phyloP scores from a whole-genome alignment of 2,329 filamentous ascomycete genomes.

The Aspergillus eucalypticola region DNA sequence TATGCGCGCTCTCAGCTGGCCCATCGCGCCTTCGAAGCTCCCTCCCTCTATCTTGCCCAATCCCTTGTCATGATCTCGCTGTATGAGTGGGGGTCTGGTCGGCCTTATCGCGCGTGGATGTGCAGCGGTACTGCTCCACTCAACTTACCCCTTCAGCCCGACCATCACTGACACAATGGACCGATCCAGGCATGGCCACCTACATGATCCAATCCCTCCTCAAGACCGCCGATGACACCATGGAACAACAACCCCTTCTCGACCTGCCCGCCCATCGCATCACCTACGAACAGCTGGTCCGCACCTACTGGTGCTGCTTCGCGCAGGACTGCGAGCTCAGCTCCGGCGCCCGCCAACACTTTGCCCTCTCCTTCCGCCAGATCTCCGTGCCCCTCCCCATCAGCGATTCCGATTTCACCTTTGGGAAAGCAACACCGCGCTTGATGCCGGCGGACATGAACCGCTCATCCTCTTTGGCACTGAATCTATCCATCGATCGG shows the following conservation, averaged over 20 bases:
- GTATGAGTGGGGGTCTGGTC: conserved; percentile 40
- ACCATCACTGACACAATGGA: conserved; percentile 6
- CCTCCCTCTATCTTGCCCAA: conserved; percentile 38
- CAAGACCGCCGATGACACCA: conserved; percentile 39
- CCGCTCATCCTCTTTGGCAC: conserved; percentile 20
- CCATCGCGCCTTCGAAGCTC: conserved; percentile 34
- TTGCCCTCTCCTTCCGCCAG: conserved; percentile 39
- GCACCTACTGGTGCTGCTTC: conserved; percentile 42
- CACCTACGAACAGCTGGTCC: conserved; percentile 39
- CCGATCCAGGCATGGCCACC: conserved; percentile 35
- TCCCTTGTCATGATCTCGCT: conserved; percentile 39
- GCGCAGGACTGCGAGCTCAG: conserved; percentile 41
- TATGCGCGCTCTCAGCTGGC: conserved; percentile 36
- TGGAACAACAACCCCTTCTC: conserved; percentile 36
- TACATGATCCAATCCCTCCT: conserved; percentile 42
- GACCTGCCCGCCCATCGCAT: conserved; percentile 23
- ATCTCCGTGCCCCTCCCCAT: conserved; percentile 40
- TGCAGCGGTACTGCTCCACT: conserved; percentile 32
- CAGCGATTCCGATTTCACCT: conserved; percentile 39
- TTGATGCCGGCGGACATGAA: conserved; percentile 35
- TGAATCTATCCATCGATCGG: conserved; percentile 33
- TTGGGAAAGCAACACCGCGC: conserved; percentile 27
- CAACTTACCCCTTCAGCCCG: not conserved
- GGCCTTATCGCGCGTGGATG: conserved; percentile 42
- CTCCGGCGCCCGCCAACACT: conserved; percentile 39